Evolutionary conservation across 139 green algal species (phyloP), one percentile per base, ranked within the genome.

Genomic region (Diplosphaera chodatii): DNA sequence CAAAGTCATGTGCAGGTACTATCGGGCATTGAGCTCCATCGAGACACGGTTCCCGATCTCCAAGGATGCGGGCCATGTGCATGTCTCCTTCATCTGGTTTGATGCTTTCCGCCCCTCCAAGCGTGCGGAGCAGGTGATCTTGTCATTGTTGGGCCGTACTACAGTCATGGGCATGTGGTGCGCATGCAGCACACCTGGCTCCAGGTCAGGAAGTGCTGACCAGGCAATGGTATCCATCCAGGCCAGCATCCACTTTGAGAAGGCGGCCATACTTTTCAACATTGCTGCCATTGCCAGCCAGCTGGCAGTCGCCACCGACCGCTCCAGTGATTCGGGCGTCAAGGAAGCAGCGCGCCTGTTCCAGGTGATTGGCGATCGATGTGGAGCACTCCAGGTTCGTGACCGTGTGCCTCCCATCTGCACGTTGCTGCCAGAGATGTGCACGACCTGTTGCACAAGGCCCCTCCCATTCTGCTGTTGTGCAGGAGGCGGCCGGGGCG

Each of bases 251-350:
- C 87, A 96, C 79, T 94, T 94, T 64, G 94, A 98, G 73, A 96
- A 96, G 78, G 91, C 94, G 1, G 79, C 85, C 6, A 78, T 97
- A 22, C 66, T 94, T 31, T 98, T 98, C 84, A 98, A 98, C 82
- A 65, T 97, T 32, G 94, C 67, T 1, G 87, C 91, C 1, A 75
- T 90, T 41, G 34, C 91, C 18, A 87, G 75, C n/a, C 93, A 98
- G 83, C 64, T 85, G 64, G 94, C 71, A 25, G 64, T 96, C 40
- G 77, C 71, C 0, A 80, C 73, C 32, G 91, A 98, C 79, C 78
- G 90, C 3, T 83, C 77, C 25, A 87, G 81, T 1, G 71, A 86
- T 0, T 69, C 83, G 0, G 94, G 93, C 23, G 78, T 96, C 32
- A 94, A 89, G 48, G 68, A 85, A n/a, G 92, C 89, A 1, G 80